phyloP scores from a whole-genome alignment of 2,329 filamentous ascomycete genomes.

The Mycogone perniciosa region DNA sequence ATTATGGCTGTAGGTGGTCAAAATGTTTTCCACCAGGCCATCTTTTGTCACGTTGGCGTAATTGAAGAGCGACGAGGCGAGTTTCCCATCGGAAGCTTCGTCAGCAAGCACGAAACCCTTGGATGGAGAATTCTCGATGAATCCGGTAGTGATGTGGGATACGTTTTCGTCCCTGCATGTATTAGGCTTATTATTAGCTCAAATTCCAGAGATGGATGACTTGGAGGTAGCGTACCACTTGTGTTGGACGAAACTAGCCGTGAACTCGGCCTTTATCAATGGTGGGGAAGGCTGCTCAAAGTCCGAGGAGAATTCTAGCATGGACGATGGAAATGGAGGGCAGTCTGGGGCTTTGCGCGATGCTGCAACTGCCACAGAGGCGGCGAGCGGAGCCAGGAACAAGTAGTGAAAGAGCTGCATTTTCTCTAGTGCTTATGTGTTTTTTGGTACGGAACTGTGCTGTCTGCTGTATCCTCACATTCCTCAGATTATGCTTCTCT shows the following conservation, averaged over 20 bases:
- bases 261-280: constrained; percentile 24
- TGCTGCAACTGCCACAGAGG: neutral
- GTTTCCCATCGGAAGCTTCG: constrained; percentile 23
- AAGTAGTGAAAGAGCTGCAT: neutral
- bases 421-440: too few species aligned
- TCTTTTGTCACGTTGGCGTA: constrained; percentile 29
- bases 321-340: constrained; percentile 20
- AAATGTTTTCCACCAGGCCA: constrained; percentile 30
- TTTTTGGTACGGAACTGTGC: too few species aligned
- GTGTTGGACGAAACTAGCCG: constrained; percentile 31
- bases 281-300: constrained; percentile 30
- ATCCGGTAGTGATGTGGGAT: constrained; percentile 32
- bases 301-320: constrained; percentile 23
- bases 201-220: too few species aligned
- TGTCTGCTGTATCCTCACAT: too few species aligned
- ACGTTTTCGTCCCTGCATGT: constrained; percentile 28
- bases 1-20: constrained; percentile 22
- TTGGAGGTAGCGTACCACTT: too few species aligned
- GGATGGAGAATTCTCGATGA: constrained; percentile 29
- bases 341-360: constrained; percentile 12
- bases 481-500: too few species aligned
- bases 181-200: neutral
- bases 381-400: too few species aligned
- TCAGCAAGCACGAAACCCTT: constrained; percentile 24
- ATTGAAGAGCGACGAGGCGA: constrained; percentile 29